These are phyloP conservation scores for Mimosa bimucronata DNA, from an alignment of 306 rosid species.

Conservation along the genomic window DNA sequence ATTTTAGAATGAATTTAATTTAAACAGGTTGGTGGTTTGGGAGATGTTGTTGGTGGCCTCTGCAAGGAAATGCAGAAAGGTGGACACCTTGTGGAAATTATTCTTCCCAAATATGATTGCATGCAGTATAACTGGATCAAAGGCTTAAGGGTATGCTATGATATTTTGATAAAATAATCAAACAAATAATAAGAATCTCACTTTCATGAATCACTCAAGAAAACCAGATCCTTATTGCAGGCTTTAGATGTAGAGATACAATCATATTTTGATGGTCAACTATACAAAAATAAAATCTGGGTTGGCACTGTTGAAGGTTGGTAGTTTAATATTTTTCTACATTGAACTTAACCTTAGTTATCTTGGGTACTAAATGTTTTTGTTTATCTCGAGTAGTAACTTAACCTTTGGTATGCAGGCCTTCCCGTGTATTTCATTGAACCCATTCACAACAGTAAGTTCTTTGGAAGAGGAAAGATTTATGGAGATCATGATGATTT, in stretches of 20 bases:
- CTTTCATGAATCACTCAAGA: conserved; percentile 30
- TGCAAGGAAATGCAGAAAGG: conserved; percentile 81
- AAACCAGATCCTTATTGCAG: conserved; percentile 50
- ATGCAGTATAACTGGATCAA: conserved; percentile 59
- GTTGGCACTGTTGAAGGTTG: conserved; percentile 78
- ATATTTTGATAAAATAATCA: conserved; percentile 34
- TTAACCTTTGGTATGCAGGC: conserved; percentile 54
- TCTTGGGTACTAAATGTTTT: too few species aligned
- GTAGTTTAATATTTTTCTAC: not conserved
- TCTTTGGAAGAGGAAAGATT: conserved; percentile 68
- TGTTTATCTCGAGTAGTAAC: conserved; percentile 19
- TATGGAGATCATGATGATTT: conserved; percentile 84
- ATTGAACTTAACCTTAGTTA: too few species aligned
- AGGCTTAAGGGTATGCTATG: conserved; percentile 73
- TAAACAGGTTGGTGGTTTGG: conserved; percentile 95
- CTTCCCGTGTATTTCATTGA: conserved; percentile 80
- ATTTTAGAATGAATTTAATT: not conserved
- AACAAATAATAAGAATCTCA: conserved; percentile 4
- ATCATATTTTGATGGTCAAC: conserved; percentile 77
- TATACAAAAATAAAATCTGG: conserved; percentile 87
- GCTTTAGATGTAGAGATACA: conserved; percentile 67
- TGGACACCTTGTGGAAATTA: conserved; percentile 93
- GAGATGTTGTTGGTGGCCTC: conserved; percentile 87
- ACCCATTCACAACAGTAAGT: conserved; percentile 72
- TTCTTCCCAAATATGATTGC: conserved; percentile 58